Evolutionary conservation across 2,329 filamentous ascomycete species (phyloP).

Genomic region (Paracorniculantispora psalliotae): DNA sequence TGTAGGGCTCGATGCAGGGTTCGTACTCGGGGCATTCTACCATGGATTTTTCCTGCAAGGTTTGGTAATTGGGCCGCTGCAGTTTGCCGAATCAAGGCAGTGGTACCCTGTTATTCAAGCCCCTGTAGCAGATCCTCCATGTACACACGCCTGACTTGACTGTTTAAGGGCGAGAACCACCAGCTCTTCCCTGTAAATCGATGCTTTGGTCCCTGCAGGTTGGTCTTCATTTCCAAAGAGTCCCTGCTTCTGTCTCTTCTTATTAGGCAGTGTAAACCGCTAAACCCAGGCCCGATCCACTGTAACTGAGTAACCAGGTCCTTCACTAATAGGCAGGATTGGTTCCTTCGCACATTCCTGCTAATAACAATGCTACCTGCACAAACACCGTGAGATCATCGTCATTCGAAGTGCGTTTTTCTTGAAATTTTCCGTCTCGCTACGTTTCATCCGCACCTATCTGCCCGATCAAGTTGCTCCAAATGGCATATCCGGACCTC

Average conservation of each 20-base stretch:
- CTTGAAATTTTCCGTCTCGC: not conserved
- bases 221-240: not conserved
- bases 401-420: not conserved
- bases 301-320: not conserved
- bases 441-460: not conserved
- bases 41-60: not conserved
- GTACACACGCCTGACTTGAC: no score
- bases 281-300: not conserved
- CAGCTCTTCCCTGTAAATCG: no score
- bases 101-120: not conserved
- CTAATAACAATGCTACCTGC: not conserved
- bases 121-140: no score
- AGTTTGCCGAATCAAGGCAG: not conserved
- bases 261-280: not conserved
- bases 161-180: no score
- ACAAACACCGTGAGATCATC: not conserved
- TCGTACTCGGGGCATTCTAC: not conserved
- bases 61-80: not conserved
- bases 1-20: not conserved
- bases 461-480: not conserved
- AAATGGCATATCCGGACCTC: not conserved
- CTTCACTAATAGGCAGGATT: not conserved
- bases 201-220: no score
- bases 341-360: not conserved
- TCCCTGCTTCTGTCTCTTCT: not conserved